A percentile compares a stretch with the other conserved stretches of the same genome.
These are phyloP conservation scores for Rhazya stricta DNA, from an alignment of 257 asterid species.

Conservation along the genomic window DNA sequence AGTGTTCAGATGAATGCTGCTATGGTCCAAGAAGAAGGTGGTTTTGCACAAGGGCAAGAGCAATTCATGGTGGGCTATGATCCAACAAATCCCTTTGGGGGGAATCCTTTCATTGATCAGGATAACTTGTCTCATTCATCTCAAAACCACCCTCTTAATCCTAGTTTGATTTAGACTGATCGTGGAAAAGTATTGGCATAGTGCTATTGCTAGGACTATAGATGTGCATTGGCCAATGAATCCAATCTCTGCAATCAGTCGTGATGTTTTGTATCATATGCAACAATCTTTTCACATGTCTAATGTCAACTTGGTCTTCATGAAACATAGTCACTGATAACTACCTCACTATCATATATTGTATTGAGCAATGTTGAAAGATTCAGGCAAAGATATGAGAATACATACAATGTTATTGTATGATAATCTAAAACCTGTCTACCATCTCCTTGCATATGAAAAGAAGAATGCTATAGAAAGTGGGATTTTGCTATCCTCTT, in stretches of 20 bases:
- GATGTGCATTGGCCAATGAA: neutral
- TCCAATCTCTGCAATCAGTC: neutral
- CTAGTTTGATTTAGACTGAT: slow-evolving; percentile 32
- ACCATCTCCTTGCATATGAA: too few relatives aligned
- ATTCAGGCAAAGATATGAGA: too few relatives aligned
- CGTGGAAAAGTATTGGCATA: neutral
- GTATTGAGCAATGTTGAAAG: too few relatives aligned
- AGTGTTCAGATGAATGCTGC: slow-evolving; percentile 31
- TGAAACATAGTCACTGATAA: too few relatives aligned
- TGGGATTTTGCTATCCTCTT: too few relatives aligned
- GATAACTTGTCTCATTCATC: slow-evolving; percentile 25
- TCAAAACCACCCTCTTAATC: slow-evolving; percentile 23
- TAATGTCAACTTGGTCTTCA: too few relatives aligned
- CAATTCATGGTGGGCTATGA: slow-evolving; percentile 21
- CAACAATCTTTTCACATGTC: too few relatives aligned
- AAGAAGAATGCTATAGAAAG: too few relatives aligned
- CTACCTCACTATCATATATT: too few relatives aligned
- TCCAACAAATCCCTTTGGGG: slow-evolving; percentile 30
- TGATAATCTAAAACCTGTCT: too few relatives aligned
- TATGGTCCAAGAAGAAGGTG: slow-evolving; percentile 10
- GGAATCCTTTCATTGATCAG: slow-evolving; percentile 51
- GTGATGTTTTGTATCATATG: neutral
- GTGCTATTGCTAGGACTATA: neutral
- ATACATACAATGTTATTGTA: too few relatives aligned
- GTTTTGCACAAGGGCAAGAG: slow-evolving; percentile 11